phyloP scores from a whole-genome alignment of 2,329 filamentous ascomycete species.

The Aureobasidium pullulans region DNA sequence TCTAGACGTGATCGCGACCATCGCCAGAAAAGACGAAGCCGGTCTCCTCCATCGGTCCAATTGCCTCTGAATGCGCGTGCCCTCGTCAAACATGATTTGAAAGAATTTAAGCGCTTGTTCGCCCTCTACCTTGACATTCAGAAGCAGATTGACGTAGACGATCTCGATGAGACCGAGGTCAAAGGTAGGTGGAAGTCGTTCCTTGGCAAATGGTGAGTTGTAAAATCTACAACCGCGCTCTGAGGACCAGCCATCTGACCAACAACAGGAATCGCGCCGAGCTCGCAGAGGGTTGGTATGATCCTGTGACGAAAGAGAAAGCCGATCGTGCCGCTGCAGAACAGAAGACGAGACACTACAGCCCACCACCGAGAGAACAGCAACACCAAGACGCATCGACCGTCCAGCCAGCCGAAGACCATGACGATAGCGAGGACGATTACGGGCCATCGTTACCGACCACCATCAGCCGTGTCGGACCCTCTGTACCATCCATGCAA shows the following conservation, averaged over 20 bases:
- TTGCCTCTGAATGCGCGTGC: constrained; percentile 60
- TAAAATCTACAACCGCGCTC: not conserved
- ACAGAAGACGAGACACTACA: constrained; percentile 15
- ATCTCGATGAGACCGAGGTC: constrained; percentile 66
- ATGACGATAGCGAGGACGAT: constrained; percentile 57
- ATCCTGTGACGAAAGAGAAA: constrained; percentile 60
- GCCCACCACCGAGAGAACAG: not conserved
- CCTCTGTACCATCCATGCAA: constrained; percentile 59
- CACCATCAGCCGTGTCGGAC: constrained; percentile 38
- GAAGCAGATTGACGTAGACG: constrained; percentile 63
- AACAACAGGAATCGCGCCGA: constrained; percentile 68
- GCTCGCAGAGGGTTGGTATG: constrained; percentile 88
- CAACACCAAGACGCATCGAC: not conserved
- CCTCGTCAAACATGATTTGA: constrained; percentile 63
- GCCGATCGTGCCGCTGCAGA: constrained; percentile 29
- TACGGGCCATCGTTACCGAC: constrained; percentile 45
- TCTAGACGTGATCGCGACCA: not conserved
- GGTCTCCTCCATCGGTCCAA: constrained; percentile 15
- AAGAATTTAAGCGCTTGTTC: constrained; percentile 62
- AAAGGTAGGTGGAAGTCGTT: constrained; percentile 93
- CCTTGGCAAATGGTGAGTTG: constrained; percentile 67
- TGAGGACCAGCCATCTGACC: constrained; percentile 34
- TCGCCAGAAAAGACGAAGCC: constrained; percentile 8
- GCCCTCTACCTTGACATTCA: constrained; percentile 83
- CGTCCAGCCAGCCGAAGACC: constrained; percentile 31